Percentiles rank a stretch among this genome's conserved stretches.
phyloP scores from a whole-genome alignment of 495 filamentous ascomycete genomes.

The Penicillium manginii region DNA sequence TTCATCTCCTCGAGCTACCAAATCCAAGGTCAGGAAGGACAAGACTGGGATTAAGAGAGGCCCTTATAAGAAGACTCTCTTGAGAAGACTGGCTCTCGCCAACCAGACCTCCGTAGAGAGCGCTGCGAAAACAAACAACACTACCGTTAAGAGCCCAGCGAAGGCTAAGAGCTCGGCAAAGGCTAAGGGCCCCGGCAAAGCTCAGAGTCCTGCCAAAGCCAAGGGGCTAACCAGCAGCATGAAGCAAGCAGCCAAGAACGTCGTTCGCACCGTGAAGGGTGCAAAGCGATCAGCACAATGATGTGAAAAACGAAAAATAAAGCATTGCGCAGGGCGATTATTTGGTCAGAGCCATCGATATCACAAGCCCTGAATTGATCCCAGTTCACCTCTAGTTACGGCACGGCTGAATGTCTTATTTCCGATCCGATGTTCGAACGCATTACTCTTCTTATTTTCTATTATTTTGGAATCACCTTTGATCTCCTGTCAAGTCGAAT shows the following conservation, averaged over 20 bases:
- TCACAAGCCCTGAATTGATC: background rate
- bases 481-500: background rate
- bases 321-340: background rate
- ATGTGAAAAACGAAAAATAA: background rate
- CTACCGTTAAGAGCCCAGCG: slow-evolving; percentile 7
- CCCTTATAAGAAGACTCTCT: background rate
- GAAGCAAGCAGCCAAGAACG: slow-evolving; percentile 21
- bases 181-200: background rate
- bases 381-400: background rate
- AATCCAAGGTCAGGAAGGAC: slow-evolving; percentile 7
- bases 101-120: background rate
- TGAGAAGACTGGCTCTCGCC: background rate
- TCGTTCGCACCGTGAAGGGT: slow-evolving; percentile 23
- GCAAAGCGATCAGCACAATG: slow-evolving; percentile 18
- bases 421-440: background rate
- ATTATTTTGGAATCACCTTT: background rate
- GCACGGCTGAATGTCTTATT: background rate
- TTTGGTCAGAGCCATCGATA: background rate
- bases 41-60: background rate
- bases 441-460: background rate
- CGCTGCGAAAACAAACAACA: slow-evolving; percentile 17
- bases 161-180: background rate
- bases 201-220: slow-evolving; percentile 4
- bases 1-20: slow-evolving; percentile 18
- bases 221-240: slow-evolving; percentile 17